These are phyloP conservation scores for Mycena pura DNA, from an alignment of 768 basidiomycete species.

Conservation along the genomic window DNA sequence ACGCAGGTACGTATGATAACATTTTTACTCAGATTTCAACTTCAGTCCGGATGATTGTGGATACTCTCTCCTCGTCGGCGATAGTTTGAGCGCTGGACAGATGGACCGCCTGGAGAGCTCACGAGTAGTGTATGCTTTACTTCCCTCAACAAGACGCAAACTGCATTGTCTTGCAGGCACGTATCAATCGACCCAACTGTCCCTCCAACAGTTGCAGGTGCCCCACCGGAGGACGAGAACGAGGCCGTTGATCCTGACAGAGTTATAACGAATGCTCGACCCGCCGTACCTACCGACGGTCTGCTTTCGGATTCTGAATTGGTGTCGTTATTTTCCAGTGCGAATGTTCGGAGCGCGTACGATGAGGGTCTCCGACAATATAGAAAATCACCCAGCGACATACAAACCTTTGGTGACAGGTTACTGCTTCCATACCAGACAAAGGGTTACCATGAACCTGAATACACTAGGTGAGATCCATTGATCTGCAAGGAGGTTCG, in stretches of 20 bases:
- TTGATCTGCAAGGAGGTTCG: not conserved
- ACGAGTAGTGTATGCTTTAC: constrained; percentile 75
- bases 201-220: constrained; percentile 29
- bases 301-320: constrained; percentile 70
- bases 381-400: constrained; percentile 19
- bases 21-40: constrained; percentile 77
- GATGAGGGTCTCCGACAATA: constrained; percentile 54
- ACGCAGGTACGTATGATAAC: not conserved
- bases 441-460: constrained; percentile 73
- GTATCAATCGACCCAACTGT: constrained; percentile 69
- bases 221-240: constrained; percentile 55
- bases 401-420: constrained; percentile 61
- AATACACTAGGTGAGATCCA: constrained; percentile 61
- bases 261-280: constrained; percentile 77
- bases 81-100: constrained; percentile 62
- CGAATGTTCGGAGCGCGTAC: constrained; percentile 68
- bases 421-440: constrained; percentile 44
- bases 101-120: constrained; percentile 60
- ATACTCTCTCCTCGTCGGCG: constrained; percentile 78
- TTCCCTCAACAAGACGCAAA: too few relatives aligned
- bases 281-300: constrained; percentile 65
- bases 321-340: constrained; percentile 47
- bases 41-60: constrained; percentile 82
- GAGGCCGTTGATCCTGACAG: constrained; percentile 68
- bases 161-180: too few relatives aligned